Percentiles rank a stretch among this genome's conserved stretches.
Conservation (phyloP, 257 asterid genomes). For the Nyctanthes arbortristis region DNA sequence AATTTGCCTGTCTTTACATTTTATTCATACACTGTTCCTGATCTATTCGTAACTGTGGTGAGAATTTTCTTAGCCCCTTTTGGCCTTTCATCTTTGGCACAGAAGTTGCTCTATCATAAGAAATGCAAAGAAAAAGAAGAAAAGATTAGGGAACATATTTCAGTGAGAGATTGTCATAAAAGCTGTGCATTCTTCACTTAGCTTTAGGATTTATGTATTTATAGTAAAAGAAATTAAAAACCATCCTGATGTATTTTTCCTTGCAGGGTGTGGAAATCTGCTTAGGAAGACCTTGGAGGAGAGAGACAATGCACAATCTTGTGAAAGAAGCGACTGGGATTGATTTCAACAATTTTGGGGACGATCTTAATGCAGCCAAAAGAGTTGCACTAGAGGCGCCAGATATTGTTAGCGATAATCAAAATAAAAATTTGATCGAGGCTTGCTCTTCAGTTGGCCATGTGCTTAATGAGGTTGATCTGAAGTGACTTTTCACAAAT, state of each 20-base stretch:
- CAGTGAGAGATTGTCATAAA: neutral
- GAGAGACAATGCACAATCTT: constrained; percentile 95
- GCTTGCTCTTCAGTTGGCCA: constrained; percentile 84
- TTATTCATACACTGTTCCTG: too few relatives aligned
- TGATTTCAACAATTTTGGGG: constrained; percentile 61
- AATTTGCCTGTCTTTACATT: neutral
- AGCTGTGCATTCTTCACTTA: neutral
- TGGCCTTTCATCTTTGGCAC: too few relatives aligned
- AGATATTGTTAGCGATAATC: constrained; percentile 38
- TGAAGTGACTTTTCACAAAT: too few relatives aligned
- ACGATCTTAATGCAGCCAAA: constrained; percentile 67
- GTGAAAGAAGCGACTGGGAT: constrained; percentile 88
- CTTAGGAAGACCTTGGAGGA: constrained; percentile 97
- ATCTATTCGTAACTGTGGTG: too few relatives aligned
- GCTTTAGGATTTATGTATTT: neutral
- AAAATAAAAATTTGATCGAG: constrained; percentile 49
- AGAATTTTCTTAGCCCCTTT: too few relatives aligned
- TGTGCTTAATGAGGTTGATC: constrained; percentile 78
- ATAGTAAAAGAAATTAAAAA: neutral
- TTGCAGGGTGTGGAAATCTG: constrained; percentile 78
- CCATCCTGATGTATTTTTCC: neutral
- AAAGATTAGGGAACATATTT: too few relatives aligned
- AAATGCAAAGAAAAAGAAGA: too few relatives aligned
- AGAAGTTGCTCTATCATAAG: too few relatives aligned
- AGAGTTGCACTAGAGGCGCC: constrained; percentile 49